Conservation (phyloP, 2,329 filamentous ascomycete genomes). For the Ophiostoma ulmi region DNA sequence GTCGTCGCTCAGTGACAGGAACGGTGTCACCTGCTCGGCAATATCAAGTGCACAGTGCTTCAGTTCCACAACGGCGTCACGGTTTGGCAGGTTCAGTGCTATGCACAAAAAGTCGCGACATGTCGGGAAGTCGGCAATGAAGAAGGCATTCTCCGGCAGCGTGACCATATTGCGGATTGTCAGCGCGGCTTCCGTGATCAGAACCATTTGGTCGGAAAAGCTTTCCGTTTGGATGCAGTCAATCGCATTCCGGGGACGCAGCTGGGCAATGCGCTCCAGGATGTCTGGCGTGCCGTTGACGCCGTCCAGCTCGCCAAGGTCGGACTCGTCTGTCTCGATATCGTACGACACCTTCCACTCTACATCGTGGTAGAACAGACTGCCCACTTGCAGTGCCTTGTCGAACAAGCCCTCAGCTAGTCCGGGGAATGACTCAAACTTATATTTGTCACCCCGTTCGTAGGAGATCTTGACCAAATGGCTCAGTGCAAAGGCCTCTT, state of each 20-base stretch:
- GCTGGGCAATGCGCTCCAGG: constrained; percentile 62
- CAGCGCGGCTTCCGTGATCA: constrained; percentile 78
- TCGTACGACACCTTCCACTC: constrained; percentile 74
- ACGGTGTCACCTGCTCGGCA: constrained; percentile 82
- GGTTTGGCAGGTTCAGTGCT: constrained; percentile 68
- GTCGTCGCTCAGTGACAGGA: constrained; percentile 62
- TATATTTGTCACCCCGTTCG: constrained; percentile 91
- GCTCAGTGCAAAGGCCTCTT: constrained; percentile 89
- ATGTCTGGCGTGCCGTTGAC: constrained; percentile 65
- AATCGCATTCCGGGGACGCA: constrained; percentile 55
- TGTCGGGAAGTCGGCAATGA: constrained; percentile 68
- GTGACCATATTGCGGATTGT: constrained; percentile 96
- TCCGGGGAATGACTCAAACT: constrained; percentile 85
- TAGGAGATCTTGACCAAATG: constrained; percentile 94
- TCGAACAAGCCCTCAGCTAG: constrained; percentile 83
- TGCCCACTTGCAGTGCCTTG: constrained; percentile 73
- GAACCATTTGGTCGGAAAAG: constrained; percentile 64
- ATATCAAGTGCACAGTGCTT: constrained; percentile 91
- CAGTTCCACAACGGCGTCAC: constrained; percentile 70
- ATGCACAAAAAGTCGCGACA: constrained; percentile 81
- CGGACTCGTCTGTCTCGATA: constrained; percentile 47
- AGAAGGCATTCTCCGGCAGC: constrained; percentile 78
- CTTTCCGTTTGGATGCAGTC: constrained; percentile 68
- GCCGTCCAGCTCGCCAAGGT: constrained; percentile 49
- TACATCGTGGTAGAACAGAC: constrained; percentile 69